A percentile compares a stretch with the other conserved stretches of the same genome.
Evolutionary conservation across 352 stramenopile genomes (phyloP).

Genomic region (Globisporangium emineosum): DNA sequence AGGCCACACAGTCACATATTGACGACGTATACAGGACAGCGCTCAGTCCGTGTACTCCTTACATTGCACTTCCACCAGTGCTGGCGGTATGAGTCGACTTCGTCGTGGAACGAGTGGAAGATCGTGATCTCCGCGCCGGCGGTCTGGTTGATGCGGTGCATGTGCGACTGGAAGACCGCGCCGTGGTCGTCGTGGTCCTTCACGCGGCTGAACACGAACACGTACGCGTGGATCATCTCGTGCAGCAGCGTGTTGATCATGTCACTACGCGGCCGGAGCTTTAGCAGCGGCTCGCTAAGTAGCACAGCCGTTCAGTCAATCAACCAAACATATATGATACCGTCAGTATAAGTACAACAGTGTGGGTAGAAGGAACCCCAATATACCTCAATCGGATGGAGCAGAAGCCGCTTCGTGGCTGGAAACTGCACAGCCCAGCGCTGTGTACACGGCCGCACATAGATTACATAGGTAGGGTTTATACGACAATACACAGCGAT

Average conservation of each 20-base stretch:
- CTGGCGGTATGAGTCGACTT: slow-evolving; percentile 82
- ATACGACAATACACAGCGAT: too few species aligned
- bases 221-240: slow-evolving; percentile 90
- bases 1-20: too few species aligned
- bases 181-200: slow-evolving; percentile 86
- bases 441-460: too few species aligned
- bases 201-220: slow-evolving; percentile 79
- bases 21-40: too few species aligned
- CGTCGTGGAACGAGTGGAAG: slow-evolving; percentile 89
- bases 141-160: slow-evolving; percentile 71
- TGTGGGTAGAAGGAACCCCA: not conserved
- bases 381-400: slow-evolving; percentile 77
- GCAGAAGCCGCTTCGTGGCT: slow-evolving; percentile 73
- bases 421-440: slow-evolving; percentile 78
- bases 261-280: slow-evolving; percentile 76
- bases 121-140: slow-evolving; percentile 78
- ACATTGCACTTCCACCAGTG: slow-evolving; percentile 88
- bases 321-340: not conserved
- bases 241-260: slow-evolving; percentile 89
- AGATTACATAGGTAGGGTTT: too few species aligned
- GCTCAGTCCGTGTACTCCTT: slow-evolving; percentile 12
- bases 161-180: slow-evolving; percentile 75
- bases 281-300: slow-evolving; percentile 71
- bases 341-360: not conserved
- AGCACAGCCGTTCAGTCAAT: not conserved